These are phyloP conservation scores for Alternaria alternata DNA, from an alignment of 2,329 filamentous ascomycete genomes.

Conservation along the genomic window DNA sequence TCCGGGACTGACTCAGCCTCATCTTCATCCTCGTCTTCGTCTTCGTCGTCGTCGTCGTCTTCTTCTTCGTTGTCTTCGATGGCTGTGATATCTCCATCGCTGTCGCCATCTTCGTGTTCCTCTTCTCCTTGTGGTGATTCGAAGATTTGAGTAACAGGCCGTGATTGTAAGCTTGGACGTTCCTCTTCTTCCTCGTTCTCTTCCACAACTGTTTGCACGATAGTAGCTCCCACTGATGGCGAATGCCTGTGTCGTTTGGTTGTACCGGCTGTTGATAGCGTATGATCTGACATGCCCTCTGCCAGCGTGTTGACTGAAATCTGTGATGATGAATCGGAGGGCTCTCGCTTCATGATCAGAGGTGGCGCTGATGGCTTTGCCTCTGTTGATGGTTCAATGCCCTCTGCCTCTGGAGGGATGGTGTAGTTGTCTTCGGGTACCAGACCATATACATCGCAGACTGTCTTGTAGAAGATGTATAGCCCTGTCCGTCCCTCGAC, in stretches of 20 bases:
- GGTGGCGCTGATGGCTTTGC: constrained; percentile 37
- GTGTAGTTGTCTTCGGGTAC: constrained; percentile 96
- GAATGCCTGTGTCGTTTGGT: constrained; percentile 85
- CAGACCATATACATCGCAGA: constrained; percentile 90
- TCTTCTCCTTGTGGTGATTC: constrained; percentile 23
- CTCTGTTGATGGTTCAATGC: constrained; percentile 64
- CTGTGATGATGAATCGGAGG: constrained; percentile 32
- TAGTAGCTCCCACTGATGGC: constrained; percentile 75
- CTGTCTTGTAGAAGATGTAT: constrained; percentile 96
- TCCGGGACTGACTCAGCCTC: constrained; percentile 32
- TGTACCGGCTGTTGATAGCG: constrained; percentile 68
- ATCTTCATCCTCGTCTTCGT: constrained; percentile 15
- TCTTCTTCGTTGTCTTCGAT: constrained; percentile 27
- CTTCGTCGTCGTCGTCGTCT: constrained; percentile 23
- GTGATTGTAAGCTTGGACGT: constrained; percentile 17
- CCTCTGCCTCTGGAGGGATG: constrained; percentile 90
- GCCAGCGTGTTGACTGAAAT: constrained; percentile 31
- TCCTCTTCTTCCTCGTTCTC: constrained; percentile 76
- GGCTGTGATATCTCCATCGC: constrained; percentile 20
- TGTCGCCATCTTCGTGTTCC: constrained; percentile 12
- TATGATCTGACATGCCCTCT: constrained; percentile 50
- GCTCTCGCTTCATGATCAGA: constrained; percentile 49
- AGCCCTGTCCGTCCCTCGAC: constrained; percentile 90
- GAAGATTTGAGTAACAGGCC: constrained; percentile 29
- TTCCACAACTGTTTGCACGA: constrained; percentile 83